phyloP scores from a whole-genome alignment of 495 filamentous ascomycete species.

The Friedmanniomyces endolithicus region DNA sequence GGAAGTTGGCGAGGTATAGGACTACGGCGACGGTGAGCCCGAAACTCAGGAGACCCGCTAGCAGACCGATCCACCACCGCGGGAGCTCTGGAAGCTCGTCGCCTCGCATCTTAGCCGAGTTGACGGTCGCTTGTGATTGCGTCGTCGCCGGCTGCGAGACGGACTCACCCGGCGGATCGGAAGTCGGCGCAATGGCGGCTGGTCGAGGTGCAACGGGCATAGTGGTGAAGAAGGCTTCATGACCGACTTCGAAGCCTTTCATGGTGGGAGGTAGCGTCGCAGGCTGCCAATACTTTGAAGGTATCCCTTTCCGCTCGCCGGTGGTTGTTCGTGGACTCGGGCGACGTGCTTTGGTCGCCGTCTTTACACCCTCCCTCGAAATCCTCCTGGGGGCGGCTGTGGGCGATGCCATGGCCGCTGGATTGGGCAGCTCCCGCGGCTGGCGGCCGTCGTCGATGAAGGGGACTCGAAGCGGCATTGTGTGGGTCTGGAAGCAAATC shows the following conservation, averaged over 20 bases:
- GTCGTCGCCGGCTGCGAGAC: no score
- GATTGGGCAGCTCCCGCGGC: no score
- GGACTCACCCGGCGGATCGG: no score
- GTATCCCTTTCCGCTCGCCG: not conserved
- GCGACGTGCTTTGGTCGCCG: not conserved
- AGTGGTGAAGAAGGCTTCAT: not conserved
- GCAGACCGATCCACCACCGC: not conserved
- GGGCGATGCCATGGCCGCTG: no score
- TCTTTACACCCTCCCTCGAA: no score
- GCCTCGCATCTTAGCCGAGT: not conserved
- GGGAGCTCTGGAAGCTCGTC: slow-evolving; percentile 7
- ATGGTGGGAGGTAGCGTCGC: not conserved
- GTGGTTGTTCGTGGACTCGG: not conserved
- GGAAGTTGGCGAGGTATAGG: slow-evolving; percentile 7
- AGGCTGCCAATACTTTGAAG: not conserved
- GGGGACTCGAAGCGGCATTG: no score
- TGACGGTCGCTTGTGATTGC: not conserved
- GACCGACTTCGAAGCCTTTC: not conserved
- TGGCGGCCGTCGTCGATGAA: no score
- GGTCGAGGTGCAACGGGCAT: not conserved
- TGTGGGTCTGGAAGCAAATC: no score
- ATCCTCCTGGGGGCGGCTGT: no score
- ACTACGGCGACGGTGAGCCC: slow-evolving; percentile 1
- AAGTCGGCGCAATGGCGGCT: no score
- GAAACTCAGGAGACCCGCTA: slow-evolving; percentile 7